phyloP scores from a whole-genome alignment of 2,329 filamentous ascomycete species.

The Amphichorda felina region DNA sequence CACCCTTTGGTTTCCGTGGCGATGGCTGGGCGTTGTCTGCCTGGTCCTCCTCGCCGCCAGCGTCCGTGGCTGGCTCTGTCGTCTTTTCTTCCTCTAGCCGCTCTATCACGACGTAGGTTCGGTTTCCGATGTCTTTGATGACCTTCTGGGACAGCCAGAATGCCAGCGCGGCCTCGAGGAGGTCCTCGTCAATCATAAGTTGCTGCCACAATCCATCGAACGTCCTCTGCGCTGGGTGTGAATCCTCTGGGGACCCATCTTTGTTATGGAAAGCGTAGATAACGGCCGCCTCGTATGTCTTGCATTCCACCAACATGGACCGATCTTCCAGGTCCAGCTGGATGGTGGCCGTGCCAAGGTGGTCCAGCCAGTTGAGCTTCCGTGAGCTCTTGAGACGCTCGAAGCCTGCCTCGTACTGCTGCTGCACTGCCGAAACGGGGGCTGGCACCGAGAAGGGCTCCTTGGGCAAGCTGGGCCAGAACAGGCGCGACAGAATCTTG shows the following conservation, averaged over 20 bases:
- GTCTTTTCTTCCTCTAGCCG: slow-evolving; percentile 30
- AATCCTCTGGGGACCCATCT: slow-evolving; percentile 11
- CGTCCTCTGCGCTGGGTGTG: slow-evolving; percentile 23
- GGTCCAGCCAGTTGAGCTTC: slow-evolving; percentile 80
- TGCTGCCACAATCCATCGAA: slow-evolving; percentile 42
- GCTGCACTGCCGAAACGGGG: slow-evolving; percentile 48
- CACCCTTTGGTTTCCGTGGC: slow-evolving; percentile 38
- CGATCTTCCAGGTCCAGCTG: slow-evolving; percentile 78
- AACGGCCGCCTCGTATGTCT: slow-evolving; percentile 77
- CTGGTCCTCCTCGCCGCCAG: slow-evolving; percentile 9
- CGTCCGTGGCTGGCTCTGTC: slow-evolving; percentile 18
- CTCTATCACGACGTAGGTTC: slow-evolving; percentile 59
- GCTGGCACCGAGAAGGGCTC: slow-evolving; percentile 55
- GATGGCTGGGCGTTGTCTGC: slow-evolving; percentile 16
- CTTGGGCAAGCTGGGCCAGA: slow-evolving; percentile 76
- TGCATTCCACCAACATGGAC: slow-evolving; percentile 57
- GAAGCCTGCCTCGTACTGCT: slow-evolving; percentile 63
- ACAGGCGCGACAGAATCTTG: slow-evolving; percentile 82
- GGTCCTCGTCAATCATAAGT: slow-evolving; percentile 63
- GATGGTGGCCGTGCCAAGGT: slow-evolving; percentile 68
- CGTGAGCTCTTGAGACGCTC: slow-evolving; percentile 70
- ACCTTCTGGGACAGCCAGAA: slow-evolving; percentile 65
- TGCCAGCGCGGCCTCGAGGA: slow-evolving; percentile 52
- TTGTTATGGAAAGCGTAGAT: slow-evolving; percentile 67
- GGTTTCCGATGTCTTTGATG: slow-evolving; percentile 41